These are phyloP conservation scores for Amaranthus hypochondriacus DNA, from an alignment of 148 eudicot species.

Conservation along the genomic window DNA sequence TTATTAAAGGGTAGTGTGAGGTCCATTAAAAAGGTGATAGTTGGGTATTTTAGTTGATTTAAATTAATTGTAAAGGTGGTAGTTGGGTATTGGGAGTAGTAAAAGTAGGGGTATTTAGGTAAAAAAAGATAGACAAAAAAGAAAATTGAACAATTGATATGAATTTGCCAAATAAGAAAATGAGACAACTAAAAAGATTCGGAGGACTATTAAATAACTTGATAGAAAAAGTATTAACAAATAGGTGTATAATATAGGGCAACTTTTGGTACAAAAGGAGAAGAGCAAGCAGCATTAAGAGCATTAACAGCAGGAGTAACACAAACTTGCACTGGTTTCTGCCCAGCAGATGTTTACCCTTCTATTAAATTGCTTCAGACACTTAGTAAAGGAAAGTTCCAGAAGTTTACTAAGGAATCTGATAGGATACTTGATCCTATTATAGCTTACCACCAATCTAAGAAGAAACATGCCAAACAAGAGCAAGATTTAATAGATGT, in stretches of 20 bases:
- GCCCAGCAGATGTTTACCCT: conserved; percentile 32
- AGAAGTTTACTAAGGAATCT: conserved; percentile 7
- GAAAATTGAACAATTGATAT: too few species aligned
- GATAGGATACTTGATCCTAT: conserved; percentile 24
- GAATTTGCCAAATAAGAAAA: too few species aligned
- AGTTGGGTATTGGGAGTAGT: too few species aligned
- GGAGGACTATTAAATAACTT: too few species aligned
- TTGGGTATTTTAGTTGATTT: too few species aligned
- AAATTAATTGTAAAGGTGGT: too few species aligned
- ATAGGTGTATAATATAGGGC: neutral
- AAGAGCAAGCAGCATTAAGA: conserved; percentile 18
- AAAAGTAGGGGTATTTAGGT: too few species aligned
- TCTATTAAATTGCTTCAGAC: conserved; percentile 20
- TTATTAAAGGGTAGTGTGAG: too few species aligned
- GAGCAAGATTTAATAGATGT: conserved; percentile 30
- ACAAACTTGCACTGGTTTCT: conserved; percentile 21
- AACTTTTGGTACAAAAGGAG: conserved; percentile 23
- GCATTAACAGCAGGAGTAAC: conserved; percentile 13
- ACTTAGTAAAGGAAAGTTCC: conserved; percentile 12
- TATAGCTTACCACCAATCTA: conserved; percentile 17
- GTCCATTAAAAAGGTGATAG: too few species aligned
- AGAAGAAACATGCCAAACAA: neutral
- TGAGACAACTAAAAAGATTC: too few species aligned
- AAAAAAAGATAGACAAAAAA: too few species aligned
- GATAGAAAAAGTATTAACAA: too few species aligned